Conservation (phyloP, 164 flowering plant genomes). For the Annona cherimola region DNA sequence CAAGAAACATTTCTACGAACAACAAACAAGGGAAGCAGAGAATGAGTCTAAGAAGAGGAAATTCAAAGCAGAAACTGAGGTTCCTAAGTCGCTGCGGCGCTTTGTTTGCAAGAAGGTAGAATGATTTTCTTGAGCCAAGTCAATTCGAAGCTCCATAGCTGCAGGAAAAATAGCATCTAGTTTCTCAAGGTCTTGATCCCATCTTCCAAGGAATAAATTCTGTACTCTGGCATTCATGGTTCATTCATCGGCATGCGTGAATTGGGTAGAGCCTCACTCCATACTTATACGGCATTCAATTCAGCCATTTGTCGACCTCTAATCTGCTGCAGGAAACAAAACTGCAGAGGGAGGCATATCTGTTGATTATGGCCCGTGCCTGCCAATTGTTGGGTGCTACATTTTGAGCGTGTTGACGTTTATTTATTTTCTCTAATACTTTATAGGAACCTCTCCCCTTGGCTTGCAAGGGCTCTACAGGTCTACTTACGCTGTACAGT, state of each 20-base stretch:
- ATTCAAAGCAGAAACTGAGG: constrained; percentile 19
- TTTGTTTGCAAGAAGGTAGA: constrained; percentile 9
- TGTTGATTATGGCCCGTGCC: too few relatives aligned
- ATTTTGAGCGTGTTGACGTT: too few relatives aligned
- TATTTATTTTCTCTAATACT: too few relatives aligned
- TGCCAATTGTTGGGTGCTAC: too few relatives aligned
- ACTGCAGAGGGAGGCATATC: too few relatives aligned
- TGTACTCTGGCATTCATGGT: neutral
- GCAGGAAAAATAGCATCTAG: neutral
- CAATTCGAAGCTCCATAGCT: neutral
- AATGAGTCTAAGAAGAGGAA: constrained; percentile 45
- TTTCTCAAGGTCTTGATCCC: neutral
- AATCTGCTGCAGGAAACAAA: too few relatives aligned
- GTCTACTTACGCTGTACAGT: too few relatives aligned
- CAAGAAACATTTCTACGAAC: constrained; percentile 70
- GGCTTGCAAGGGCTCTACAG: too few relatives aligned
- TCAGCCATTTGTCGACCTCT: too few relatives aligned
- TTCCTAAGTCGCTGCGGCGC: constrained; percentile 17
- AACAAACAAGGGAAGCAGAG: constrained; percentile 36
- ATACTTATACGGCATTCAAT: too few relatives aligned
- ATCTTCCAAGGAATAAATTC: neutral
- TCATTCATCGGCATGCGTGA: neutral
- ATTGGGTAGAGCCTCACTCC: neutral
- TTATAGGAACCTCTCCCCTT: too few relatives aligned
- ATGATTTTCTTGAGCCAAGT: neutral